phyloP scores from a whole-genome alignment of 441 rosid species.

The Adansonia grandidieri region DNA sequence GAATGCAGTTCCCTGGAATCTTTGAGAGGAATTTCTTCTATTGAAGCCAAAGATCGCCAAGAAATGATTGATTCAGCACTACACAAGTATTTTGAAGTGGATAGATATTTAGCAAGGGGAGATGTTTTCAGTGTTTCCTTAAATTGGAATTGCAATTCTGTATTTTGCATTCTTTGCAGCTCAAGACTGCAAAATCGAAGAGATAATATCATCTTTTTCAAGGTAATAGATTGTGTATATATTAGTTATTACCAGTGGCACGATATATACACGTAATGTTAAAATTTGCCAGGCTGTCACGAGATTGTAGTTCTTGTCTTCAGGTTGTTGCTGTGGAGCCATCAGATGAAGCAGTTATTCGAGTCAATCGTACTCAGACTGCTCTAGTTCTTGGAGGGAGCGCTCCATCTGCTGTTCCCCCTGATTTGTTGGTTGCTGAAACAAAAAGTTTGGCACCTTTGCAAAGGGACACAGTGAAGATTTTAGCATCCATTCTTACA shows the following conservation, averaged over 20 bases:
- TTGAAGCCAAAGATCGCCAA: conserved; percentile 88
- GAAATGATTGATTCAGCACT: conserved; percentile 79
- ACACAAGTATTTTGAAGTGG: conserved; percentile 70
- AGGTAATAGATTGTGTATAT: conserved; percentile 50
- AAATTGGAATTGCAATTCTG: conserved; percentile 79
- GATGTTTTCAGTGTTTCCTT: conserved; percentile 72
- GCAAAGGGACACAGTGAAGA: conserved; percentile 67
- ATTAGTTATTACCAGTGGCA: conserved; percentile 9
- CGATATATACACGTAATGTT: conserved; percentile 14
- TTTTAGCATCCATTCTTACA: conserved; percentile 74
- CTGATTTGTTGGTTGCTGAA: conserved; percentile 61
- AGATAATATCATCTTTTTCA: conserved; percentile 61
- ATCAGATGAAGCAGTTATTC: conserved; percentile 71
- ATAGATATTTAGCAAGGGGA: conserved; percentile 73
- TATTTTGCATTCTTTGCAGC: conserved; percentile 69
- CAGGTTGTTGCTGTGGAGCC: conserved; percentile 97
- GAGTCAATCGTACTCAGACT: conserved; percentile 72
- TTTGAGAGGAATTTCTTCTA: conserved; percentile 57
- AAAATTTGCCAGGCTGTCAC: conserved; percentile 31
- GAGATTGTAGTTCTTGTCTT: conserved; percentile 33
- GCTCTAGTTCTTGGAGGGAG: conserved; percentile 96
- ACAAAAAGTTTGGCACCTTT: conserved; percentile 59
- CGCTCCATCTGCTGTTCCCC: conserved; percentile 79
- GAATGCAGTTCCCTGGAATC: conserved; percentile 82
- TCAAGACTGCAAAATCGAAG: conserved; percentile 45